These are phyloP conservation scores for Exophiala sp. DNA, from an alignment of 2,329 filamentous ascomycete genomes.

Conservation along the genomic window DNA sequence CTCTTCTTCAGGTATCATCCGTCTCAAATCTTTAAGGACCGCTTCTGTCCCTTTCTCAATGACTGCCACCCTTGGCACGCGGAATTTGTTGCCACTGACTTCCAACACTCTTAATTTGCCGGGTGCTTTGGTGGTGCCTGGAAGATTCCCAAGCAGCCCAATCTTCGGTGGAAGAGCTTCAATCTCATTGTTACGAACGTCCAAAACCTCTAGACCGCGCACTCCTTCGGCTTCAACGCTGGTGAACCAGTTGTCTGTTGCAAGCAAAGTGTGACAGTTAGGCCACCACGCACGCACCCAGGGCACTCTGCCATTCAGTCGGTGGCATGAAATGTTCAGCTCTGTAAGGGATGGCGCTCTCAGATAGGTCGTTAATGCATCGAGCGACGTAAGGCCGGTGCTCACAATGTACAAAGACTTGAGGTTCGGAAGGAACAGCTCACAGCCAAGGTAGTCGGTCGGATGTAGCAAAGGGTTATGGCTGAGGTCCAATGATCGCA, in stretches of 20 bases:
- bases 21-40: constrained; percentile 71
- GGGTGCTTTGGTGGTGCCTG: constrained; percentile 35
- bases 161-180: constrained; percentile 72
- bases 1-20: constrained; percentile 58
- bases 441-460: constrained; percentile 59
- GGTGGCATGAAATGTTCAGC: constrained; percentile 76
- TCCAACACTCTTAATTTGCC: constrained; percentile 60
- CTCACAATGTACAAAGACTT: constrained; percentile 69
- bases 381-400: constrained; percentile 67
- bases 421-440: constrained; percentile 65
- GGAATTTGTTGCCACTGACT: constrained; percentile 78
- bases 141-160: constrained; percentile 63
- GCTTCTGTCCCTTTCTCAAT: constrained; percentile 83
- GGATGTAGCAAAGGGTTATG: constrained; percentile 62
- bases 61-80: constrained; percentile 77
- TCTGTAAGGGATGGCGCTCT: constrained; percentile 69
- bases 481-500: constrained; percentile 67
- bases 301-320: constrained; percentile 63
- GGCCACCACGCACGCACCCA: constrained; percentile 62
- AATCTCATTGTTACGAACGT: constrained; percentile 81
- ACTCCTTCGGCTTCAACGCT: constrained; percentile 68
- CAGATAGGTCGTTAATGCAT: constrained; percentile 59
- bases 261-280: constrained; percentile 62
- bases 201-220: constrained; percentile 66
- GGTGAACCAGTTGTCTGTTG: constrained; percentile 71